Evolutionary conservation across 1,284 basidiomycete species (phyloP).

Genomic region (Mycena sp.): DNA sequence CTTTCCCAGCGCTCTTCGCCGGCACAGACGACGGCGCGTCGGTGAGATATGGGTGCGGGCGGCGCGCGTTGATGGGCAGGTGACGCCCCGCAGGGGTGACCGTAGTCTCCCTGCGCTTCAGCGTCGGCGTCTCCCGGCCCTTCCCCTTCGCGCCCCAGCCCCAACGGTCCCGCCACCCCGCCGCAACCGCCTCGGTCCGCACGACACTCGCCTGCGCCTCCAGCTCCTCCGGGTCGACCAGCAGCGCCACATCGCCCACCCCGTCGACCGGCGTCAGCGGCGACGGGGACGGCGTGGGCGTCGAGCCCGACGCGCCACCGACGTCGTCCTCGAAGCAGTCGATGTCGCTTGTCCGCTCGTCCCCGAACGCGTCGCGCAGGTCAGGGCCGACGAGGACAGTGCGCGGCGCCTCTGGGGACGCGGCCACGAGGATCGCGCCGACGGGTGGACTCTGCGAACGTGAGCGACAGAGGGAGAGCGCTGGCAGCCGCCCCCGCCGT

Average conservation of each 20-base stretch:
- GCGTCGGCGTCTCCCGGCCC: constrained; percentile 23
- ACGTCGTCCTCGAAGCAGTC: constrained; percentile 48
- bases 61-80: constrained; percentile 20
- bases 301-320: constrained; percentile 20
- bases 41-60: constrained; percentile 22
- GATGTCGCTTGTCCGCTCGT: constrained; percentile 59
- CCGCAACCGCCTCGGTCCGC: constrained; percentile 56
- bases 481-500: constrained; percentile 23
- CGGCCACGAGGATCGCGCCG: constrained; percentile 47
- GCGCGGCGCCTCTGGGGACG: constrained; percentile 31
- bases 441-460: constrained; percentile 3
- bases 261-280: constrained; percentile 39
- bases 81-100: constrained; percentile 54
- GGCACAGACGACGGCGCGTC: constrained; percentile 15
- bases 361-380: constrained; percentile 54
- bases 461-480: constrained; percentile 8
- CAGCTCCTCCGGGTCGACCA: constrained; percentile 43
- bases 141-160: constrained; percentile 29
- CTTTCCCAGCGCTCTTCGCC: constrained; percentile 10
- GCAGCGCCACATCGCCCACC: constrained; percentile 16
- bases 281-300: constrained; percentile 38
- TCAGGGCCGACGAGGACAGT: too few relatives aligned
- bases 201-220: constrained; percentile 38
- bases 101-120: constrained; percentile 54
- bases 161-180: constrained; percentile 71